These are phyloP conservation scores for Saturnispora quitensis DNA, from an alignment of 805 yeast species.

Conservation along the genomic window DNA sequence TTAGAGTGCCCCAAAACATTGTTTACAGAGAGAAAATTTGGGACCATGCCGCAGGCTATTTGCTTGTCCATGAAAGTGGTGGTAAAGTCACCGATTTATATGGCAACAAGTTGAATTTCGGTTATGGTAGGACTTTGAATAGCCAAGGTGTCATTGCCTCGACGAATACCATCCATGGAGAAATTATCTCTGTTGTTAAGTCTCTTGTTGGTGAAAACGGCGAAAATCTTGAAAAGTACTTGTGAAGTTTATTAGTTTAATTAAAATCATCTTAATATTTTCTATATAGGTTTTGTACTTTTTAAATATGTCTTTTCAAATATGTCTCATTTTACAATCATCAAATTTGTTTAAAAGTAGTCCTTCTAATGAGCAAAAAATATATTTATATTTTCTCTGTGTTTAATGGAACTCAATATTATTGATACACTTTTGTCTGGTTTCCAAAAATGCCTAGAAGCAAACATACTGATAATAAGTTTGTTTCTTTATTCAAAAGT, in stretches of 20 bases:
- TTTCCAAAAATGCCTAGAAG: not conserved
- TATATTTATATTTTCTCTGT: not conserved
- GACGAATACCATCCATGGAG: constrained; percentile 35
- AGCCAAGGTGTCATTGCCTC: constrained; percentile 95
- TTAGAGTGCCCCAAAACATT: constrained; percentile 73
- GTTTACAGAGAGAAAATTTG: constrained; percentile 88
- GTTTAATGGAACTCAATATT: not conserved
- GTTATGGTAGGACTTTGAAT: constrained; percentile 69
- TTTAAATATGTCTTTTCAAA: too few species aligned
- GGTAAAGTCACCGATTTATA: constrained; percentile 82
- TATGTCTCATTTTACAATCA: too few species aligned
- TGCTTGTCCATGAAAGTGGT: constrained; percentile 82
- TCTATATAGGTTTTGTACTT: not conserved
- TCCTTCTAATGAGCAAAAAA: not conserved
- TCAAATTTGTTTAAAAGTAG: not conserved
- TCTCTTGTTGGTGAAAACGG: constrained; percentile 28
- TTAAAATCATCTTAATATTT: not conserved
- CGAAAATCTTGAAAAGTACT: constrained; percentile 22
- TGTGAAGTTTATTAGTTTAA: not conserved
- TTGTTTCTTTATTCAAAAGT: constrained; percentile 27
- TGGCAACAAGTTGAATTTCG: constrained; percentile 70
- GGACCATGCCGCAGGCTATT: constrained; percentile 98
- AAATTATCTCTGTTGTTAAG: constrained; percentile 43
- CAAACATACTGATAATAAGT: constrained; percentile 9
- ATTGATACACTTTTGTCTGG: not conserved